Evolutionary conservation across 192 early-diverging fungal genomes (phyloP).

Genomic region (Chytriomyces sp.): DNA sequence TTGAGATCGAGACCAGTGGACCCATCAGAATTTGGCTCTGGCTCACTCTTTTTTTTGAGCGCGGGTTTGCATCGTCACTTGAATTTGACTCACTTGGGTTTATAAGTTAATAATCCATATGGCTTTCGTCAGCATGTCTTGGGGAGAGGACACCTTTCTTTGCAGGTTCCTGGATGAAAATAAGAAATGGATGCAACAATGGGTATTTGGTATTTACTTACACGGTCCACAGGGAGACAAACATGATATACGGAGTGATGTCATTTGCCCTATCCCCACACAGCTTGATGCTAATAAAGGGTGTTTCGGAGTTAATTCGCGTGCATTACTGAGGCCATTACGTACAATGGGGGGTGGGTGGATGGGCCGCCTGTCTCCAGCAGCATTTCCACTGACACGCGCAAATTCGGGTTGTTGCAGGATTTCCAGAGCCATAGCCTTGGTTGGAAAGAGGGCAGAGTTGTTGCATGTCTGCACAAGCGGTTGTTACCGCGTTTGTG

Average conservation of each 20-base stretch:
- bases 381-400: constrained; percentile 22
- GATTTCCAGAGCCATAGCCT: not conserved
- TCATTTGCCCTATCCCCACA: not conserved
- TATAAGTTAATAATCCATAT: not conserved
- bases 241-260: constrained; percentile 15
- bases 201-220: constrained; percentile 11
- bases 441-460: no score
- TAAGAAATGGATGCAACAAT: constrained; percentile 1
- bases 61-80: not conserved
- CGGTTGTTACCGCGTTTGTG: no score
- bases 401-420: constrained; percentile 31
- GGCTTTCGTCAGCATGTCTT: not conserved
- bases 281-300: constrained; percentile 7
- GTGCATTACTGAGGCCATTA: not conserved
- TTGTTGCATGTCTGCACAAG: no score
- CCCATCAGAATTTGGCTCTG: constrained; percentile 43
- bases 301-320: not conserved
- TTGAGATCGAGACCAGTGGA: constrained; percentile 37
- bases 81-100: not conserved
- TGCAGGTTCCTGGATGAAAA: constrained; percentile 3
- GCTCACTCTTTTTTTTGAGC: not conserved
- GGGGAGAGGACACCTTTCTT: not conserved
- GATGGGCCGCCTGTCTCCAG: constrained; percentile 24
- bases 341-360: constrained; percentile 37
- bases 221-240: constrained; percentile 33